Conservation (phyloP, 1,284 basidiomycete genomes). For the Lentinus polychrous region DNA sequence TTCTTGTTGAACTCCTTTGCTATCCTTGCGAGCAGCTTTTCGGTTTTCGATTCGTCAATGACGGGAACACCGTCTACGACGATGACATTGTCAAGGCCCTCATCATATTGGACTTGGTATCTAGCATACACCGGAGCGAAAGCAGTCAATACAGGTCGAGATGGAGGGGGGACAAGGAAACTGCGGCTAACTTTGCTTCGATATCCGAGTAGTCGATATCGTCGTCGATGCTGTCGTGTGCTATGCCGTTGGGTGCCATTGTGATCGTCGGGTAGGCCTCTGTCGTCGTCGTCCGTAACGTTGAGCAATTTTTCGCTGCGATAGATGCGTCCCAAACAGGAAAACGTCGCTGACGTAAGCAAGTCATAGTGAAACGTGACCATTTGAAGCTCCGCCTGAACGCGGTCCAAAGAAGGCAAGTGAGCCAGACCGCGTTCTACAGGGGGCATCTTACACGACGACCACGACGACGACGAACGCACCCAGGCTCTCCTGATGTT, state of each 20-base stretch:
- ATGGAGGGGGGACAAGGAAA: neutral
- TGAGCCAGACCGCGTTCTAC: too few relatives aligned
- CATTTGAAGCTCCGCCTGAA: too few relatives aligned
- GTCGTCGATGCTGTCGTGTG: conserved; percentile 41
- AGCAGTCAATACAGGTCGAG: neutral
- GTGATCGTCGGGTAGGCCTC: neutral
- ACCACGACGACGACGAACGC: conserved; percentile 20
- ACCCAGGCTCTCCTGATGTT: conserved; percentile 41
- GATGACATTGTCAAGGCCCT: conserved; percentile 81
- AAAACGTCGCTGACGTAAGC: neutral
- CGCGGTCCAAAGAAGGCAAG: too few relatives aligned
- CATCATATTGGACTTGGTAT: conserved; percentile 75
- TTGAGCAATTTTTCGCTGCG: neutral
- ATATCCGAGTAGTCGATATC: conserved; percentile 93
- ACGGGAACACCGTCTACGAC: conserved; percentile 85
- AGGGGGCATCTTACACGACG: conserved; percentile 13
- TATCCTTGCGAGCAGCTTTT: conserved; percentile 74
- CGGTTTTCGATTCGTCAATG: conserved; percentile 78
- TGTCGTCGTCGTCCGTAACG: conserved; percentile 2
- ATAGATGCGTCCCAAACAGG: neutral
- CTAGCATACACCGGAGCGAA: conserved; percentile 31
- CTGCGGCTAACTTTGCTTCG: conserved; percentile 70
- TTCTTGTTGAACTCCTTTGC: conserved; percentile 78
- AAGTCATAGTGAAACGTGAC: too few relatives aligned
- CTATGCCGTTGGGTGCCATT: conserved; percentile 23